These are phyloP conservation scores for Sophora flavescens DNA, from an alignment of 306 rosid genomes.

Conservation along the genomic window DNA sequence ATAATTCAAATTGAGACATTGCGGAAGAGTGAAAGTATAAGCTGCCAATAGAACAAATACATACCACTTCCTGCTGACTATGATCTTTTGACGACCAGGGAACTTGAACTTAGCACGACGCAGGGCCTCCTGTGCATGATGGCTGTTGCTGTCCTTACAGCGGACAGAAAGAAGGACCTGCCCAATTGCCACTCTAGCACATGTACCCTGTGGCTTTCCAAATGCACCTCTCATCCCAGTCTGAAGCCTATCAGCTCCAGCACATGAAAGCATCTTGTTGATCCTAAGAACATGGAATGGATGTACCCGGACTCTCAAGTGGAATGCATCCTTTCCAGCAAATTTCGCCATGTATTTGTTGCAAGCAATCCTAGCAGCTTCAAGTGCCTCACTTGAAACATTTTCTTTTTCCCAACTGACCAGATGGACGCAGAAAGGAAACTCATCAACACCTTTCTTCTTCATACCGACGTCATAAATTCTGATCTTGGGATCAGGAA, in stretches of 20 bases:
- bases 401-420: conserved; percentile 94
- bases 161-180: conserved; percentile 86
- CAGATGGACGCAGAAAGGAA: conserved; percentile 88
- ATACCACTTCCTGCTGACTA: conserved; percentile 82
- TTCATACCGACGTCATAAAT: conserved; percentile 92
- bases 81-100: conserved; percentile 87
- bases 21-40: neutral
- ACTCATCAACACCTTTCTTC: conserved; percentile 89
- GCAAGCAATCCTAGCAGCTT: conserved; percentile 87
- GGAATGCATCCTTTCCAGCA: conserved; percentile 89
- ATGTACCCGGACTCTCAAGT: conserved; percentile 87
- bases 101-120: conserved; percentile 89
- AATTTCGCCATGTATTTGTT: conserved; percentile 86
- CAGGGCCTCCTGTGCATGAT: conserved; percentile 84
- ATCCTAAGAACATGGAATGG: conserved; percentile 91
- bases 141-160: conserved; percentile 79
- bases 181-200: conserved; percentile 81
- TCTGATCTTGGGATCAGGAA: conserved; percentile 90
- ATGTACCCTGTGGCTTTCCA: conserved; percentile 75
- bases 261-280: conserved; percentile 80
- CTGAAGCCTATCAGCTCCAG: conserved; percentile 84
- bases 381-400: conserved; percentile 83
- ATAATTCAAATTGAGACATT: neutral
- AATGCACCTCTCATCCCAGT: conserved; percentile 93
- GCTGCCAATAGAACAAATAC: conserved; percentile 16